phyloP scores from a whole-genome alignment of 2,329 filamentous ascomycete species.

The Penicillium capsulatum region DNA sequence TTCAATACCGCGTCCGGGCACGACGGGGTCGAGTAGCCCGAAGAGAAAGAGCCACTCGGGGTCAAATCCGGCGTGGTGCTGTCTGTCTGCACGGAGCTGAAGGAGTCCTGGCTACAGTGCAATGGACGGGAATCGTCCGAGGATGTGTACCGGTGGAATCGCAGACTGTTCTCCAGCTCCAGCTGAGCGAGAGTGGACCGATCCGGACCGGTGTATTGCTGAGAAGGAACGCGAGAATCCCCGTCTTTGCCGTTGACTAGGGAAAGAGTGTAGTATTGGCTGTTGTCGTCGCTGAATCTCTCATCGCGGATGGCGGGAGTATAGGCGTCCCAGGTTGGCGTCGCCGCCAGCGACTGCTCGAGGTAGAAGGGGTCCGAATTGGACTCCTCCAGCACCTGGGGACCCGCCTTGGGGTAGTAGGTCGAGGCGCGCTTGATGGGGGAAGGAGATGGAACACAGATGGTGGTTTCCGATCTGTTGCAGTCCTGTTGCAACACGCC shows the following conservation, averaged over 20 bases:
- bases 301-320: conserved; percentile 30
- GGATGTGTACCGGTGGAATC: conserved; percentile 27
- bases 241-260: conserved; percentile 21
- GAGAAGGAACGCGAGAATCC: conserved; percentile 8
- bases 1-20: conserved; percentile 28
- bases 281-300: conserved; percentile 28
- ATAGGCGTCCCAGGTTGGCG: conserved; percentile 25
- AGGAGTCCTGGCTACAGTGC: conserved; percentile 33
- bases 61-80: conserved; percentile 35
- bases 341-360: conserved; percentile 31
- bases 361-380: conserved; percentile 40
- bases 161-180: conserved; percentile 29
- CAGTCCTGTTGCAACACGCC: conserved; percentile 30
- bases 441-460: conserved; percentile 27
- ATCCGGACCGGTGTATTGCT: conserved; percentile 18
- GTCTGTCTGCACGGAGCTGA: conserved; percentile 32
- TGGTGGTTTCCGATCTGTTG: conserved; percentile 32
- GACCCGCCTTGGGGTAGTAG: conserved; percentile 27
- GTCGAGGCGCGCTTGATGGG: conserved; percentile 30
- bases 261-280: conserved; percentile 32
- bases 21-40: conserved; percentile 29
- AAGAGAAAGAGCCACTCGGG: conserved; percentile 40
- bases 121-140: conserved; percentile 21
- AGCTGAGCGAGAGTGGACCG: conserved; percentile 31
- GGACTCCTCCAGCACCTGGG: conserved; percentile 31